phyloP scores from a whole-genome alignment of 164 flowering plant genomes.

The Vitis labrusca region DNA sequence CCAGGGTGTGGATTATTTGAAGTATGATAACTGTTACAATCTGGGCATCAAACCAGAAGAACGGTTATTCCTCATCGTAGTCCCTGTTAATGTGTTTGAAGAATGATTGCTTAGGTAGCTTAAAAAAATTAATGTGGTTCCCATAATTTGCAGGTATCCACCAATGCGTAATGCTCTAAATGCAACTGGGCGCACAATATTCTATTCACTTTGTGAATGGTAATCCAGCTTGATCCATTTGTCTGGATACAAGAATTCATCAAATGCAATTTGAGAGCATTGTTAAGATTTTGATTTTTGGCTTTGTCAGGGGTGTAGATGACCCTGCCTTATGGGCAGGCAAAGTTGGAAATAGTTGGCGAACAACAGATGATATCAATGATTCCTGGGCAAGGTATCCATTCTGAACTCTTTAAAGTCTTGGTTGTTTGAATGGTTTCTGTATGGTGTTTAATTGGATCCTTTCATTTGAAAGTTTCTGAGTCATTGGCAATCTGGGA shows the following conservation, averaged over 20 bases:
- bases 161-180: slow-evolving; percentile 96
- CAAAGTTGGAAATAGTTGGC: slow-evolving; percentile 90
- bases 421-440: background rate
- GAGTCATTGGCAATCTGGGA: background rate
- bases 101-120: background rate
- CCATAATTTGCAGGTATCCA: slow-evolving; percentile 60
- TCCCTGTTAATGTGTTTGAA: background rate
- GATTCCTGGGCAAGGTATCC: slow-evolving; percentile 91
- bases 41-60: slow-evolving; percentile 71
- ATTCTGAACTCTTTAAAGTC: background rate
- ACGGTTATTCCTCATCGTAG: slow-evolving; percentile 45
- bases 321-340: slow-evolving; percentile 95
- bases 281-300: slow-evolving; percentile 4
- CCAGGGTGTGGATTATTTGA: slow-evolving; percentile 93
- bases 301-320: slow-evolving; percentile 74
- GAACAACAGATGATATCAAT: slow-evolving; percentile 90
- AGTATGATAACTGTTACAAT: slow-evolving; percentile 97
- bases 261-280: background rate
- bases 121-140: slow-evolving; percentile 7
- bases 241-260: background rate
- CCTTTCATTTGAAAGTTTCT: background rate
- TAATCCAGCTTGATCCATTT: slow-evolving; percentile 24
- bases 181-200: slow-evolving; percentile 68
- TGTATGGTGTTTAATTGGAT: background rate
- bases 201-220: slow-evolving; percentile 99